Evolutionary conservation across 176 grass and related monocot species (phyloP), one percentile per base, ranked within the genome.

Genomic region (Thalia dealbata): DNA sequence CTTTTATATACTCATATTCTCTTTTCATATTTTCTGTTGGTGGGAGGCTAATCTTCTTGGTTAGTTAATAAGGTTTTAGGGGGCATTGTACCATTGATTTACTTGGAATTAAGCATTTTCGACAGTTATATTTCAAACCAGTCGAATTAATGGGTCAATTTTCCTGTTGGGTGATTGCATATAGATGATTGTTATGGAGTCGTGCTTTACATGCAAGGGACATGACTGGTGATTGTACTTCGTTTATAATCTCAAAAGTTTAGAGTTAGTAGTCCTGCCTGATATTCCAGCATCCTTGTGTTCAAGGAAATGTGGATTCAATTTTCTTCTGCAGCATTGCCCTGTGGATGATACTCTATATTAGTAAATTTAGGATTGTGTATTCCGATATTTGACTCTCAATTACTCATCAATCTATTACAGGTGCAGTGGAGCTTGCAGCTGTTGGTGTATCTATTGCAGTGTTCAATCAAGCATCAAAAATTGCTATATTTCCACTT

Each of bases 381-480:
- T 24, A 61, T 61, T 19, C n/a, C 25, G 56, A 61, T 61, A 25
- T 24, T 23, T n/a, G 21, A 56, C 21, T 45, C 21, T 42, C 2
- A 43, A 19, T 69, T 69, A 22, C 46, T 81, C 32, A 16, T 80
- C 22, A 16, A 51, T 83, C 73, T 67, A 68, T 52, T 10, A 50
- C 80, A 96, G 92, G 92, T 81, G 75, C 92, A 30, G 82, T 84
- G 64, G 92, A 96, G 76, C 75, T 96, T 71, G 89, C 89, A 52
- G 92, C 89, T 52, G 92, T 92, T 59, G 92, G 92, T 27, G 82
- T 96, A 23, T 88, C 92, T 30, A 92, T 96, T 62, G 92, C 89
- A 12, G 84, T 96, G 66, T 89, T 96, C 51, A 96, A 96, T 83
- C 92, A 96, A 78, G 89, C 83, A 28, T 92, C 92, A 10, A 87